phyloP scores from a whole-genome alignment of 352 stramenopile species.

The Pythium dissotocum region DNA sequence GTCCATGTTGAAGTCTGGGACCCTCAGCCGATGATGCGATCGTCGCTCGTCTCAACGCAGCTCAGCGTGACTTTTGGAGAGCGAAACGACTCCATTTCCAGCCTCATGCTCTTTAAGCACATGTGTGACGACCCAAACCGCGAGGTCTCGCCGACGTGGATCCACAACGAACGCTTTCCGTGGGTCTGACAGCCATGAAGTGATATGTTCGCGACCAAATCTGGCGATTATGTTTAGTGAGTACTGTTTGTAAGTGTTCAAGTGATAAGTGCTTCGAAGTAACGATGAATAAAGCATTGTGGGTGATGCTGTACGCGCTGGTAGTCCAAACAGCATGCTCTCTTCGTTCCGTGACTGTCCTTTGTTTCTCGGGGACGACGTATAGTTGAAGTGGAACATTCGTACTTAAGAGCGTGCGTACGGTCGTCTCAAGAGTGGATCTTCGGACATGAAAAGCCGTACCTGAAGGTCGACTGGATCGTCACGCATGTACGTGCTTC shows the following conservation, averaged over 20 bases:
- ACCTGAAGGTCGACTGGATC: too few relatives aligned
- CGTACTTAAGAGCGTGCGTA: neutral
- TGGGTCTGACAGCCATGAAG: constrained; percentile 40
- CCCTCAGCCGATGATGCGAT: constrained; percentile 30
- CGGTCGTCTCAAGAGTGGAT: neutral
- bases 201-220: too few relatives aligned
- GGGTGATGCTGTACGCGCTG: too few relatives aligned
- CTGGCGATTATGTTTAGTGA: too few relatives aligned
- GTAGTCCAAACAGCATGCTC: too few relatives aligned
- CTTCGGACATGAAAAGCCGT: neutral
- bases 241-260: neutral
- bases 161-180: constrained; percentile 58
- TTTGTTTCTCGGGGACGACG: too few relatives aligned
- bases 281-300: too few relatives aligned
- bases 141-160: constrained; percentile 35
- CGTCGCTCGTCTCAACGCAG: constrained; percentile 24
- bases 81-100: constrained; percentile 53
- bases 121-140: constrained; percentile 11
- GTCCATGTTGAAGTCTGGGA: constrained; percentile 54
- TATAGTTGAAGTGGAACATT: neutral
- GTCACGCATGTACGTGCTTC: too few relatives aligned
- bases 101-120: constrained; percentile 51
- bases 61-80: constrained; percentile 37
- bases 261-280: too few relatives aligned
- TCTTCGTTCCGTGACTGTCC: too few relatives aligned